Conservation (phyloP, 768 basidiomycete genomes). For the Mycena capillaripes region DNA sequence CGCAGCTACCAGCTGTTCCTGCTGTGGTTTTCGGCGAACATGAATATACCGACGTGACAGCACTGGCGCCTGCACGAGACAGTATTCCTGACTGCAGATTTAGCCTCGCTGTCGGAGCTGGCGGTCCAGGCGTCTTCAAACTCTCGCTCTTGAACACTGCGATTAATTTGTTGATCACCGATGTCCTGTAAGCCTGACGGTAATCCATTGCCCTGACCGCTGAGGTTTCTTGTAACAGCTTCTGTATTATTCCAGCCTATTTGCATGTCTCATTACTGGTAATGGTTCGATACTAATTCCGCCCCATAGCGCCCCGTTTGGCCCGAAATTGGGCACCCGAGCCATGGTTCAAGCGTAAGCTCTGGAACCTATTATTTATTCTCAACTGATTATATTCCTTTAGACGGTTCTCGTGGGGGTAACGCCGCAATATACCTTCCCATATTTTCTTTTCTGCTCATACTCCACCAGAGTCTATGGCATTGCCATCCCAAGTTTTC, state of each 20-base stretch:
- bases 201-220: not conserved
- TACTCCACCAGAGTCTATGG: constrained; percentile 65
- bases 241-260: constrained; percentile 70
- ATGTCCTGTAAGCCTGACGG: constrained; percentile 14
- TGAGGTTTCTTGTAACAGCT: not conserved
- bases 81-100: constrained; percentile 54
- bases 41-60: constrained; percentile 69
- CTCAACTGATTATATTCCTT: constrained; percentile 9
- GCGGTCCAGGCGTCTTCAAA: constrained; percentile 24
- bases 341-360: constrained; percentile 77
- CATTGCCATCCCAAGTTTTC: constrained; percentile 61
- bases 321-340: constrained; percentile 84
- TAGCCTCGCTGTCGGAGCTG: constrained; percentile 17
- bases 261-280: constrained; percentile 56
- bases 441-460: constrained; percentile 11
- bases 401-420: constrained; percentile 49
- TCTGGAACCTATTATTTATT: constrained; percentile 63
- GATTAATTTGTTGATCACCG: constrained; percentile 19
- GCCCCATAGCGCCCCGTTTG: constrained; percentile 68
- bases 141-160: constrained; percentile 14
- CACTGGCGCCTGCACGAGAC: not conserved
- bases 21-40: constrained; percentile 80
- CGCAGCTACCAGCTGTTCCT: constrained; percentile 77
- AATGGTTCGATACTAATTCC: not conserved
- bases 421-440: constrained; percentile 11